Evolutionary conservation across 495 filamentous ascomycete genomes (phyloP), one percentile per base, ranked within the genome.

Genomic region (Neurospora cerealis): DNA sequence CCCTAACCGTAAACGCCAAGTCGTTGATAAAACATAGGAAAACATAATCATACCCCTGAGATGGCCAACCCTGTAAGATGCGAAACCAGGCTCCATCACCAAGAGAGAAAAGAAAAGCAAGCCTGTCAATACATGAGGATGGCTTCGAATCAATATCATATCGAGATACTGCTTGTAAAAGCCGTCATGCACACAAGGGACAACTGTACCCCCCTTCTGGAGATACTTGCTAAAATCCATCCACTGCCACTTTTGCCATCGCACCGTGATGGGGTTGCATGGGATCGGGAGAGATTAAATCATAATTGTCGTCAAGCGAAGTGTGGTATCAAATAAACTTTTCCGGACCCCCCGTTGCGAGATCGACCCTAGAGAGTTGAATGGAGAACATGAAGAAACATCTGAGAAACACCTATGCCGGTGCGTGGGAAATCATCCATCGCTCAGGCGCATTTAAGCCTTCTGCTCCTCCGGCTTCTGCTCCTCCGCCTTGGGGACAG

Each of bases 401-500:
- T 69, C 72, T 44, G 69, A 42, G 71, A 75, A 69, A 69, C 69
- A 66, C 70, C 62, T 69, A 76, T 69, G 71, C 70, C 71, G 72
- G 48, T 62, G 42, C 54, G 54, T 73, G 48, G 44, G 44, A 37
- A 72, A 74, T 60, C 72, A 70, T 74, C 40, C 32, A 48, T 48
- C 69, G 36, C 40, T 28, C 15, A 62, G 42, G 66, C 44, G 66
- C 36, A 62, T 73, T 79, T 87, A 87, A 79, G 85, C 85, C 79
- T 86, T 88, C 78, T 62, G 54, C 54, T 87, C 87, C 81, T 89
- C 88, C 73, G 83, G 77, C 81, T 88, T 89, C 74, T 89, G 86
- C 72, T 88, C 87, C 74, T 89, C 85, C 74, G 77, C 80, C 71
- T 81, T 83, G 15, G 85, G 86, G 66, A 79, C 79, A 37, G 84